A percentile compares a stretch with the other conserved stretches of the same genome.
These are phyloP conservation scores for Erysiphe pulchra DNA, from an alignment of 2,329 filamentous ascomycete species.

Conservation along the genomic window DNA sequence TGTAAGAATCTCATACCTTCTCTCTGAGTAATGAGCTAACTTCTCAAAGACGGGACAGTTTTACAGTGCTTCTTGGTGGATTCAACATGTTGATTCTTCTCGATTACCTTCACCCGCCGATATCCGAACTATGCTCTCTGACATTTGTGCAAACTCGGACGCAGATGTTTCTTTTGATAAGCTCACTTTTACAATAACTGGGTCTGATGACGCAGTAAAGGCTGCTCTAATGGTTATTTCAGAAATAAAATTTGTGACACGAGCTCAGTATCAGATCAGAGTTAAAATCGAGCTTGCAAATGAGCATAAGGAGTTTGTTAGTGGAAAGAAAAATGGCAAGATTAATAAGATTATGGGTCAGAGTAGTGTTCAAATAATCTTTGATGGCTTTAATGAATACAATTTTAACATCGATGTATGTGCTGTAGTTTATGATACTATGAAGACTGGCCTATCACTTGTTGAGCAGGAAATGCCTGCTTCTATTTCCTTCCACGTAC, in stretches of 20 bases:
- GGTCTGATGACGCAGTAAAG: constrained; percentile 90
- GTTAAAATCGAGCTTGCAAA: constrained; percentile 98
- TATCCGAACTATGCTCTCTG: constrained; percentile 70
- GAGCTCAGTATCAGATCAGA: constrained; percentile 73
- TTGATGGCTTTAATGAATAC: constrained; percentile 98
- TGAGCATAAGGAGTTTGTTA: constrained; percentile 98
- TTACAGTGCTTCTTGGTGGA: constrained; percentile 91
- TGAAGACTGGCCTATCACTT: constrained; percentile 72
- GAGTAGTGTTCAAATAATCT: constrained; percentile 97
- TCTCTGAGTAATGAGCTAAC: constrained; percentile 7
- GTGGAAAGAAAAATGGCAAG: constrained; percentile 98
- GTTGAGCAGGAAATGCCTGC: constrained; percentile 99
- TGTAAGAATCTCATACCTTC: constrained; percentile 23
- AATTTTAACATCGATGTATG: constrained; percentile 99
- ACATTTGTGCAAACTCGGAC: constrained; percentile 89
- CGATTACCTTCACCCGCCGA: constrained; percentile 37
- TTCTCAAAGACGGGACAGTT: constrained; percentile 61
- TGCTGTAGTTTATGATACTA: constrained; percentile 73
- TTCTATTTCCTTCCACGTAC: constrained; percentile 96
- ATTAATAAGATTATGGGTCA: constrained; percentile 99
- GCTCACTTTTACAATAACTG: constrained; percentile 77
- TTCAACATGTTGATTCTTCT: constrained; percentile 48
- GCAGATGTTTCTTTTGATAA: constrained; percentile 90
- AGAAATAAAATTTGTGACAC: constrained; percentile 67
- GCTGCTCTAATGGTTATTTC: constrained; percentile 84